phyloP scores from a whole-genome alignment of 2,329 filamentous ascomycete genomes.

The Mollisiaceae sp. region DNA sequence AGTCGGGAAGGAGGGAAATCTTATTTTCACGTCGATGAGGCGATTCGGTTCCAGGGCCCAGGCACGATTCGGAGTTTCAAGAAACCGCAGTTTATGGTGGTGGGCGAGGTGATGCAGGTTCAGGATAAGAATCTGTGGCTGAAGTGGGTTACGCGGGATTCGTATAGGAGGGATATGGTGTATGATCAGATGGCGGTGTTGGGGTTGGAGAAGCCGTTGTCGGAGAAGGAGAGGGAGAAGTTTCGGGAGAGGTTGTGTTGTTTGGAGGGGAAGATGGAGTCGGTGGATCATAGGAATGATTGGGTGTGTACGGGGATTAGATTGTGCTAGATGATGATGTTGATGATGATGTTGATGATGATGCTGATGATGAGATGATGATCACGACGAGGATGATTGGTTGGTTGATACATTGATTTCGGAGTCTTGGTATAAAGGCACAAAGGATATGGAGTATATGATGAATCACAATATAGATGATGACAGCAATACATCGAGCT shows the following conservation, averaged over 20 bases:
- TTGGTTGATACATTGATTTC: constrained; percentile 8
- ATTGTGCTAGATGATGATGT: constrained; percentile 22
- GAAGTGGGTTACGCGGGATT: constrained; percentile 28
- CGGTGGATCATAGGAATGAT: constrained; percentile 24
- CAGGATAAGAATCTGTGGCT: constrained; percentile 19
- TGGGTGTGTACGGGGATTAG: constrained; percentile 27
- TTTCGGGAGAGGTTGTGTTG: constrained; percentile 21
- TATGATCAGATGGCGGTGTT: constrained; percentile 29
- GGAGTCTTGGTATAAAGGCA: constrained; percentile 12
- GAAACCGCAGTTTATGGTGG: constrained; percentile 27
- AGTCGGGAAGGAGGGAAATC: constrained; percentile 22
- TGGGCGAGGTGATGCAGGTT: constrained; percentile 24
- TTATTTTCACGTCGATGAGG: constrained; percentile 31
- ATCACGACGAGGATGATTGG: too few relatives aligned
- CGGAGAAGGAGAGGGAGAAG: constrained; percentile 17
- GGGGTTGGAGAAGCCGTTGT: constrained; percentile 20
- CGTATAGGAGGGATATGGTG: constrained; percentile 27
- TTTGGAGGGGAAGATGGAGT: constrained; percentile 31
- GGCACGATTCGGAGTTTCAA: constrained; percentile 28
- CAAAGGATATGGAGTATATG: constrained; percentile 4
- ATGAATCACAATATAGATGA: constrained; percentile 4
- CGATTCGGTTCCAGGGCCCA: constrained; percentile 30
- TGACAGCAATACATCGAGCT: constrained; percentile 7
- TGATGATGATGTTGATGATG: background rate
- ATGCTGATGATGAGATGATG: constrained; percentile 1